Evolutionary conservation across 441 rosid species (phyloP), one percentile per base, ranked within the genome.

Genomic region (Gossypium schwendimanii): DNA sequence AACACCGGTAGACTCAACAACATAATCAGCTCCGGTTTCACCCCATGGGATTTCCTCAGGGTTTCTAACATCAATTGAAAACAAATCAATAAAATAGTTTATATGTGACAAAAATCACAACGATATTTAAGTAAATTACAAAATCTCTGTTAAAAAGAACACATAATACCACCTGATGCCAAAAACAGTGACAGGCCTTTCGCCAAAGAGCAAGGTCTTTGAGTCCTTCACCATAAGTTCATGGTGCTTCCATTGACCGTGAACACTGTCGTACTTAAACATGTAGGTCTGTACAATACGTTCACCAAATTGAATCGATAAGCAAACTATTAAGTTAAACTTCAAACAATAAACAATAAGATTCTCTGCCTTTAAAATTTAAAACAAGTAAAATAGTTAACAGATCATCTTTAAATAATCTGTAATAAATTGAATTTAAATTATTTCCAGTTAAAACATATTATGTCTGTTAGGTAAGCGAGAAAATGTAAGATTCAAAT

Each of bases 31-130:
- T 17, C 96, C 97, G 12, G 88, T 62, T 82, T 89, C 88, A 63
- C 87, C 92, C 97, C 95, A 91, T 69, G 99, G 99, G 76, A 92
- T 92, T 60, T 94, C 99, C 83, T 92, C 99, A 3, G 99, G 99
- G 80, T 92, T 94, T 78, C 98, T 90, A 71, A 8, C 23, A 54
- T 62, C 11, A 47, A 28, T 50, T 15, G 0, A 47, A 17, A 44
- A n/a, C 24, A 28, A 24, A 45, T 20, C 26, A 55, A 4, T 70
- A 52, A 31, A 23, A 36, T 1, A 49, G 28, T 21, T 23, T 1
- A 7, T 52, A 41, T 9, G 1, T n/a, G 4, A 9, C 26, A 39
- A 53, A 20, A 9, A 0, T 10, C 10, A 4, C 10, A 3, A 50
- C 10, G 15, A 23, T 24, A 6, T 3, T 47, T 28, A 24, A 66